A percentile compares a stretch with the other conserved stretches of the same genome.
phyloP scores from a whole-genome alignment of 805 yeast species.

The Saccharomycopsis guyanensis region DNA sequence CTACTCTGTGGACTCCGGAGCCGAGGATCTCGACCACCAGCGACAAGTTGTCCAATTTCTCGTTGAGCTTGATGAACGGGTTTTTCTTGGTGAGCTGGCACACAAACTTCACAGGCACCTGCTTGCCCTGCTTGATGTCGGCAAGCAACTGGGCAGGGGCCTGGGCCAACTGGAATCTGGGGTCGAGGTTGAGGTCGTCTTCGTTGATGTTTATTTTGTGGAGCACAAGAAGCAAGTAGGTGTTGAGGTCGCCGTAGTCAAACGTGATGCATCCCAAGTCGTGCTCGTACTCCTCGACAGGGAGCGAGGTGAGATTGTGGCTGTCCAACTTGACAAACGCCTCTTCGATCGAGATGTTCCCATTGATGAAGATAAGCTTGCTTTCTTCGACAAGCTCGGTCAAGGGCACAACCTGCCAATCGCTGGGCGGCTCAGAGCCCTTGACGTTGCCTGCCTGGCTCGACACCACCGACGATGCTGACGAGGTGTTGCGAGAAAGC shows the following conservation, averaged over 20 bases:
- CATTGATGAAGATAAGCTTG: constrained; percentile 63
- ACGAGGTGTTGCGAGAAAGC: constrained; percentile 25
- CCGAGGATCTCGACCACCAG: constrained; percentile 82
- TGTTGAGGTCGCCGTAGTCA: constrained; percentile 86
- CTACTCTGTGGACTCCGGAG: constrained; percentile 92
- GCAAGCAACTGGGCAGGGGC: constrained; percentile 35
- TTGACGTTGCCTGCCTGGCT: constrained; percentile 62
- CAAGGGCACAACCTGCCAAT: constrained; percentile 70
- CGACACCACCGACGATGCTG: constrained; percentile 34
- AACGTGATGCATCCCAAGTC: constrained; percentile 74
- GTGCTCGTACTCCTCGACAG: constrained; percentile 52
- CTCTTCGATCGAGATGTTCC: constrained; percentile 67
- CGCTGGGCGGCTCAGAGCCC: constrained; percentile 61
- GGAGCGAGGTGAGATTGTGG: constrained; percentile 77
- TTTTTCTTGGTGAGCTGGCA: constrained; percentile 79
- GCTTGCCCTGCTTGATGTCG: constrained; percentile 55
- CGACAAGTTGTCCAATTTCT: constrained; percentile 52
- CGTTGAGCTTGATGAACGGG: constrained; percentile 74
- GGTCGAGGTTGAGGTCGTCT: constrained; percentile 25
- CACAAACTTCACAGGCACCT: constrained; percentile 83
- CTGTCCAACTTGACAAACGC: constrained; percentile 75
- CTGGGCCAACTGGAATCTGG: constrained; percentile 23
- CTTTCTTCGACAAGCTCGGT: constrained; percentile 71
- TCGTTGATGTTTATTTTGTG: constrained; percentile 48
- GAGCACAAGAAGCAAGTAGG: constrained; percentile 76